Conservation (phyloP, 2,329 filamentous ascomycete species). For the Pyrenophora seminiperda region DNA sequence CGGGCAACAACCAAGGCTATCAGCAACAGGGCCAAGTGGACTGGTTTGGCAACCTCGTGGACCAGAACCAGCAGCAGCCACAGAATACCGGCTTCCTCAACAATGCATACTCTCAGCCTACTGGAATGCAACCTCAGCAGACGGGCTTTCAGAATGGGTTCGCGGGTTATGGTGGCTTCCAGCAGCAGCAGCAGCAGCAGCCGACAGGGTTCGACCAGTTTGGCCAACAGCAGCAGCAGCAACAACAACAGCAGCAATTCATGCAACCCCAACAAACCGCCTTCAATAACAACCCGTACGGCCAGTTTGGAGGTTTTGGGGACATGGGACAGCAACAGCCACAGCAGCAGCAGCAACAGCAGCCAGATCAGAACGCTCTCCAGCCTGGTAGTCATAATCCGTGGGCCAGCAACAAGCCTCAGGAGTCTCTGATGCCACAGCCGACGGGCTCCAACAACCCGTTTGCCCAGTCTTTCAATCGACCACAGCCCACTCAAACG, state of each 20-base stretch:
- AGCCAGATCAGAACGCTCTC: constrained; percentile 64
- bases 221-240: constrained; percentile 34
- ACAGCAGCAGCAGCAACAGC: constrained; percentile 49
- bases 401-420: constrained; percentile 69
- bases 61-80: constrained; percentile 64
- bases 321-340: constrained; percentile 43
- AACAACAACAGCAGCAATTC: constrained; percentile 22
- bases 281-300: constrained; percentile 56
- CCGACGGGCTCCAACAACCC: constrained; percentile 98
- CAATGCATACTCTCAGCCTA: constrained; percentile 75
- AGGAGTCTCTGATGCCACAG: constrained; percentile 75
- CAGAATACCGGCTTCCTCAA: constrained; percentile 71
- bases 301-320: constrained; percentile 44
- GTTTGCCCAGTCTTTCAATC: constrained; percentile 75
- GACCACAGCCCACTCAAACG: constrained; percentile 63
- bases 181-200: constrained; percentile 57
- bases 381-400: constrained; percentile 92
- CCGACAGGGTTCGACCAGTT: constrained; percentile 70
- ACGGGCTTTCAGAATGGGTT: constrained; percentile 74
- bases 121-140: constrained; percentile 68
- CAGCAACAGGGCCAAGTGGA: constrained; percentile 96
- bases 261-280: constrained; percentile 57
- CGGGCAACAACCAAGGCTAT: constrained; percentile 94
- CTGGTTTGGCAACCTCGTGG: constrained; percentile 95
- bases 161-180: constrained; percentile 61